phyloP scores from a whole-genome alignment of 2,329 filamentous ascomycete species.

The Thyridium curvatum region DNA sequence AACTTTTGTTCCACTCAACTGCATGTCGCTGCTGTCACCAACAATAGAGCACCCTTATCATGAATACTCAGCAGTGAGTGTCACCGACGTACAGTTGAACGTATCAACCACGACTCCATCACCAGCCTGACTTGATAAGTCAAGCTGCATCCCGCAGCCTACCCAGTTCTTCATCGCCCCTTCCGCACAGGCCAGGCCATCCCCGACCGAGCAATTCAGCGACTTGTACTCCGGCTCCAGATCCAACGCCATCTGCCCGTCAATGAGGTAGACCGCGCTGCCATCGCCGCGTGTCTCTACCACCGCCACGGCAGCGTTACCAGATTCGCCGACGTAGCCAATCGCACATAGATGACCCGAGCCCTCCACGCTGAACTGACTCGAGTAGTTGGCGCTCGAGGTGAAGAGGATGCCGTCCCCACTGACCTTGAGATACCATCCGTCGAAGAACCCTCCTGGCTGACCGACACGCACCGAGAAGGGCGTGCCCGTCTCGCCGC shows the following conservation, averaged over 20 bases:
- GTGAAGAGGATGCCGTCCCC: constrained; percentile 19
- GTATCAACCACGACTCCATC: constrained; percentile 16
- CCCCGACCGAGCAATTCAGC: constrained; percentile 12
- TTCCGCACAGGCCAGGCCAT: constrained; percentile 12
- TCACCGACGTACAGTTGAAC: constrained; percentile 15
- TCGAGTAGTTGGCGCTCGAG: constrained; percentile 8
- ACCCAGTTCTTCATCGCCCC: constrained; percentile 17
- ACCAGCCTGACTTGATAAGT: constrained; percentile 15
- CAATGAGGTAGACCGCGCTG: constrained; percentile 19
- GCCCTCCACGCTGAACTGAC: constrained; percentile 17
- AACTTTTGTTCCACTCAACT: too few relatives aligned
- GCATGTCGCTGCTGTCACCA: too few relatives aligned
- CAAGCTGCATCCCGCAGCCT: constrained; percentile 20
- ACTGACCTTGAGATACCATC: constrained; percentile 20
- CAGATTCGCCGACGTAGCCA: constrained; percentile 9
- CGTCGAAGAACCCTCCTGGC: constrained; percentile 19
- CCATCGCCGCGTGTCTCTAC: constrained; percentile 14
- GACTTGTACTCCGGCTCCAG: constrained; percentile 15
- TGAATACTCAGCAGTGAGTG: constrained; percentile 1
- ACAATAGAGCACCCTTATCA: too few relatives aligned
- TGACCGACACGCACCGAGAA: constrained; percentile 19
- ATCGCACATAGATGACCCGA: constrained; percentile 20
- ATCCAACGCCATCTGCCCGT: constrained; percentile 11
- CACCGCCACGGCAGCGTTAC: constrained; percentile 15
- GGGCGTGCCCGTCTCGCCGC: constrained; percentile 14